Base-by-base conservation (phyloP, 495 filamentous ascomycete species). In the Penicillium canariense region DNA sequence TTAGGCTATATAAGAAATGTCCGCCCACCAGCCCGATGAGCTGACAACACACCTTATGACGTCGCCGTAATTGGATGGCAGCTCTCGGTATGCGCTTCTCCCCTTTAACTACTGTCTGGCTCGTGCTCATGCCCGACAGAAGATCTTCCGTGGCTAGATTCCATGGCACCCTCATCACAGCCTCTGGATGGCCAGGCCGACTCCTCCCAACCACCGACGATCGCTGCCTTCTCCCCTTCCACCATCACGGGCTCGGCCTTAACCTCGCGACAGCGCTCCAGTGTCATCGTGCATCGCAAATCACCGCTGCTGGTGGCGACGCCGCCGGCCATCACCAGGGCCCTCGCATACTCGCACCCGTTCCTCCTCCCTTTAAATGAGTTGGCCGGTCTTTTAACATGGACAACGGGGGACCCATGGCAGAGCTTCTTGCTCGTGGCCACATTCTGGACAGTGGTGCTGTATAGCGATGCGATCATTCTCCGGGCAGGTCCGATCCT, bases 211-310 rank as follows among this genome's bases (percentile, higher is more conserved):
- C 83, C 87, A 36, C 84, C 89, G 15, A 95, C 90, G 15, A 77
- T 87, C 59, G 91, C 90, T 54, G 78, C 88, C 45, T 99, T 99
- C 76, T 90, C 93, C 23, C 91, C 94, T 27, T 80, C 83, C 18
- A 90, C 88, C 40, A 80, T 88, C 45, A 84, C 85, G 8, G 79
- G 84, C 48, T 81, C 81, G 12, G 82, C 87, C 22, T 76, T 87
- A 46, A 84, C 84, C 20, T 85, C 86, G 32, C 86, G 87, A 61
- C 84, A 90, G 52, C 84, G 91, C 43, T 93, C 89, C 34, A 94
- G 90, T 53, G 89, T 97, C 60, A 84, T 97, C 49, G 92, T 99
- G 1, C 91, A 97, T 69, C 91, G 94, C 67, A 99, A 97, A 72
- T 95, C 89, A 4, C 94, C 95, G 17, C 74, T 99, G 22, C 79